Evolutionary conservation across 768 basidiomycete species (phyloP), one percentile per base, ranked within the genome.

Genomic region (Daedaleopsis nitida): DNA sequence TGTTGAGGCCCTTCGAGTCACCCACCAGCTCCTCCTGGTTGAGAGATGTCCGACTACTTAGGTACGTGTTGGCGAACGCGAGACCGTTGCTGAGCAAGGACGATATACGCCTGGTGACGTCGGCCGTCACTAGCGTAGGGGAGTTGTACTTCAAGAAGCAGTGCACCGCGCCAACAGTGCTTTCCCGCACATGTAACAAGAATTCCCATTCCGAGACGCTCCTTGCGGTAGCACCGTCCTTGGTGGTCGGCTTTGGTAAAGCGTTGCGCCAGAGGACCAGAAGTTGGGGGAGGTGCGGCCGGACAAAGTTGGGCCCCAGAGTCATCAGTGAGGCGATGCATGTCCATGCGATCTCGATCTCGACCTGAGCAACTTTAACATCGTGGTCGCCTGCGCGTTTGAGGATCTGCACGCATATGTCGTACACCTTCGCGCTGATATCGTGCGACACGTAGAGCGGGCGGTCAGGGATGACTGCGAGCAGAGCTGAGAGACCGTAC

Each of bases 201-300:
- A 98, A 99, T 39, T 83, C 81, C 94, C 95, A 98, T 67, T 98
- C 97, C 0, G 83, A 77, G 21, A 83, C 78, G 27, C 86, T 84
- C 34, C 95, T 80, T 17, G 86, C 86, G 14, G 76, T 76, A 0
- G 79, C 75, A 0, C 86, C 78, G 68, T 98, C 96, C 73, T 97
- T 97, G 68, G 83, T 89, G 0, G 93, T 95, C 0, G 94, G 89
- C 74, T 98, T 99, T 1, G 97, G 95, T 0, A 99, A 80, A 1
- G 96, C 95, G 67, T 99, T 99, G 35, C 97, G 82, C 97, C 97
- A 99, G 3, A 99, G 83, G 0, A 98, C 94, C 43, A 98, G 83
- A 17, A 98, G 80, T 67, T 98, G 96, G 0, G 96, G 91, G 1
- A 98, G 83, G 72, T 99, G 95, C 0, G 94, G 85, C 17, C 93